Evolutionary conservation across 768 basidiomycete genomes (phyloP).

Genomic region (Russula dissimulans): DNA sequence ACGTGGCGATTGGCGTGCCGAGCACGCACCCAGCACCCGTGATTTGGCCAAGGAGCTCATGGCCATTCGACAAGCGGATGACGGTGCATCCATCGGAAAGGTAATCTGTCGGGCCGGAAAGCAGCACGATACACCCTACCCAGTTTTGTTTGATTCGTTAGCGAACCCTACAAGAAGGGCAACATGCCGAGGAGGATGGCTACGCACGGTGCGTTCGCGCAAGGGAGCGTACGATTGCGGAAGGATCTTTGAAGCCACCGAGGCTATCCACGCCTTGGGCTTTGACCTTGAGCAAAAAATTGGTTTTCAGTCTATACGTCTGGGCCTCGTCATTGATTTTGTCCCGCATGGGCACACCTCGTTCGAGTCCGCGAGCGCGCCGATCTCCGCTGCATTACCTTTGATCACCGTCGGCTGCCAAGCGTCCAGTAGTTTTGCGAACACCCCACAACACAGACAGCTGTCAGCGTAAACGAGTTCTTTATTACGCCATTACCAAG

Average conservation of each 20-base stretch:
- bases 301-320: background rate
- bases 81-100: conserved; percentile 72
- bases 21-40: conserved; percentile 88
- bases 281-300: conserved; percentile 40
- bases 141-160: background rate
- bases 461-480: background rate
- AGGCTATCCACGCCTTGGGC: conserved; percentile 80
- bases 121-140: conserved; percentile 67
- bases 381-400: conserved; percentile 88
- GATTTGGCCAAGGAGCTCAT: conserved; percentile 62
- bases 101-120: conserved; percentile 77
- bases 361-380: conserved; percentile 58
- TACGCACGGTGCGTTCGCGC: conserved; percentile 67
- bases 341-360: conserved; percentile 43
- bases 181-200: background rate
- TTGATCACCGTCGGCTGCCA: conserved; percentile 92
- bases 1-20: conserved; percentile 69
- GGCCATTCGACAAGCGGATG: conserved; percentile 66
- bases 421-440: conserved; percentile 51
- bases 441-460: background rate
- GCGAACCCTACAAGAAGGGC: background rate
- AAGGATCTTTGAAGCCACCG: conserved; percentile 76
- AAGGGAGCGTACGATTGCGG: conserved; percentile 53
- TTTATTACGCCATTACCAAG: background rate
- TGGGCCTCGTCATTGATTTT: background rate